A percentile compares a stretch with the other conserved stretches of the same genome.
phyloP scores from a whole-genome alignment of 805 yeast species.

The Candida hungchunana region DNA sequence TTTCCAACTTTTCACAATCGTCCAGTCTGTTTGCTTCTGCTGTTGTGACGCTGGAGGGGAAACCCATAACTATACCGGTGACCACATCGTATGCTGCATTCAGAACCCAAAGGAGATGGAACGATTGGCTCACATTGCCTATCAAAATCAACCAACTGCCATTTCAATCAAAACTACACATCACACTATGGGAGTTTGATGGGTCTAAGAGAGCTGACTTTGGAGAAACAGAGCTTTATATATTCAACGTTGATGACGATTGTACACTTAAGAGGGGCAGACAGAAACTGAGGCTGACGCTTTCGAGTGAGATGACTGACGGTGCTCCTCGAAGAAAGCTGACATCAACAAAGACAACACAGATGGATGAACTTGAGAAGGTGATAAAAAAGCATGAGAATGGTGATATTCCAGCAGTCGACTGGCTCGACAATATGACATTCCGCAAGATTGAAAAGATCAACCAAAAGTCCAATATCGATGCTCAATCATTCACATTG shows the following conservation, averaged over 20 bases:
- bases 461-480: slow-evolving; percentile 21
- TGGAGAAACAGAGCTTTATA: slow-evolving; percentile 53
- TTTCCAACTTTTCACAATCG: slow-evolving; percentile 33
- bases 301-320: slow-evolving; percentile 26
- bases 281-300: slow-evolving; percentile 50
- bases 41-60: slow-evolving; percentile 39
- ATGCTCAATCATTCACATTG: slow-evolving; percentile 33
- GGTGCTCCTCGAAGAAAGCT: neutral
- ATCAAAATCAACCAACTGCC: slow-evolving; percentile 70
- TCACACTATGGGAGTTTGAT: slow-evolving; percentile 66
- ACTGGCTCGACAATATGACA: slow-evolving; percentile 74
- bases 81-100: slow-evolving; percentile 47
- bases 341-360: slow-evolving; percentile 20
- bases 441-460: slow-evolving; percentile 43
- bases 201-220: slow-evolving; percentile 49
- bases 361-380: slow-evolving; percentile 47
- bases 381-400: slow-evolving; percentile 59
- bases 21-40: slow-evolving; percentile 42
- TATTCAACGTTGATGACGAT: slow-evolving; percentile 54
- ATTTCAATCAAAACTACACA: slow-evolving; percentile 50
- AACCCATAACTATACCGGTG: slow-evolving; percentile 46
- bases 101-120: slow-evolving; percentile 50
- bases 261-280: slow-evolving; percentile 68
- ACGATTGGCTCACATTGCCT: slow-evolving; percentile 71
- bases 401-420: slow-evolving; percentile 55